Percentiles rank a stretch among this genome's conserved stretches.
These are phyloP conservation scores for Mycosarcoma maydis DNA, from an alignment of 1,284 basidiomycete genomes.

Conservation along the genomic window DNA sequence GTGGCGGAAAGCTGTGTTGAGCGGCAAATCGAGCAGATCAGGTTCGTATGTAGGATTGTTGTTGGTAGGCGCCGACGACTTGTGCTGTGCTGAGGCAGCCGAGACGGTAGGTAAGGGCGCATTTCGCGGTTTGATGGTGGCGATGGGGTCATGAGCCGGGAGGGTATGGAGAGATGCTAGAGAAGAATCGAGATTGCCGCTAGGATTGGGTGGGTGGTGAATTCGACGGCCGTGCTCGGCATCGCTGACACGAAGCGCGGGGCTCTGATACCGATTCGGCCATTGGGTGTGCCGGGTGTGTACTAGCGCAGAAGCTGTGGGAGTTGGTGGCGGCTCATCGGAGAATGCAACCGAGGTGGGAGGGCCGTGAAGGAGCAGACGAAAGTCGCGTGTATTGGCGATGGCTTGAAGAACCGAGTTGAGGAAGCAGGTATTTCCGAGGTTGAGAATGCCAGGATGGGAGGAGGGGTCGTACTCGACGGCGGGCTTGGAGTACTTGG, in stretches of 20 bases:
- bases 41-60: conserved; percentile 20
- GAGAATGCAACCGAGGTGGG: conserved; percentile 3
- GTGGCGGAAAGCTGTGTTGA: conserved; percentile 57
- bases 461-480: conserved; percentile 58
- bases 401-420: conserved; percentile 84
- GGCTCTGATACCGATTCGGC: conserved; percentile 44
- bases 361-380: conserved; percentile 71
- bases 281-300: conserved; percentile 24
- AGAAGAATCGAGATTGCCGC: conserved; percentile 25
- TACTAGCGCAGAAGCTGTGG: neutral
- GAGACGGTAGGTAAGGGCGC: conserved; percentile 4
- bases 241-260: conserved; percentile 49
- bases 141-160: conserved; percentile 22
- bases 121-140: conserved; percentile 34
- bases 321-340: conserved; percentile 5
- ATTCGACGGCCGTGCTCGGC: conserved; percentile 46
- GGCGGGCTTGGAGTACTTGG: conserved; percentile 73
- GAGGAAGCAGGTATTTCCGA: conserved; percentile 92
- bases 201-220: conserved; percentile 19
- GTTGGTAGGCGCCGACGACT: neutral
- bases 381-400: conserved; percentile 74
- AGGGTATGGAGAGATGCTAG: conserved; percentile 28
- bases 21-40: conserved; percentile 40
- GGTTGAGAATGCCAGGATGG: conserved; percentile 78
- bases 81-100: neutral